Conservation (phyloP, 1,284 basidiomycete species). For the Sporisorium exsertum region DNA sequence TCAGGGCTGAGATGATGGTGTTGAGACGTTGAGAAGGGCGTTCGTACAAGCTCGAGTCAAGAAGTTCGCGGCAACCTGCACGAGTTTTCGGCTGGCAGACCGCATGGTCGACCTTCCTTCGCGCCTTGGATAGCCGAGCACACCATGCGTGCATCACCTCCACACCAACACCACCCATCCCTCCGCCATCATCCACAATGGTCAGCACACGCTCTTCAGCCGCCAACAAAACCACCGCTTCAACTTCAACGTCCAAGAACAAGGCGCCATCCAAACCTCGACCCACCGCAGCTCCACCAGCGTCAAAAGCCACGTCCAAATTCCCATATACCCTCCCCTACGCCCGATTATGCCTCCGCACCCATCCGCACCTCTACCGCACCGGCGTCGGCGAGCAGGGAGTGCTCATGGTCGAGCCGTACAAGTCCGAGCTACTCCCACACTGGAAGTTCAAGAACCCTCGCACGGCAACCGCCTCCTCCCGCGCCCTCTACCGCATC, state of each 20-base stretch:
- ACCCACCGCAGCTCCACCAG: not conserved
- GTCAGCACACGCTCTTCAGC: constrained; percentile 22
- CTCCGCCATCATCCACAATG: constrained; percentile 8
- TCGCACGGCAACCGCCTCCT: constrained; percentile 17
- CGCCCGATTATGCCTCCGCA: constrained; percentile 20
- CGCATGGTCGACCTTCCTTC: not conserved
- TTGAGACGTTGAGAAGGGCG: too few relatives aligned
- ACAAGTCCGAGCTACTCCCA: constrained; percentile 48
- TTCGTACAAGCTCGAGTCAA: too few relatives aligned
- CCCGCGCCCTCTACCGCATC: constrained; percentile 18
- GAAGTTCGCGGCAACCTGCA: constrained; percentile 1
- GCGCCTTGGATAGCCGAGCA: constrained; percentile 17
- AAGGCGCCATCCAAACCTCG: not conserved
- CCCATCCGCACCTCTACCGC: constrained; percentile 43
- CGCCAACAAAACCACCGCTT: not conserved
- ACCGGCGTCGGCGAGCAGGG: constrained; percentile 52
- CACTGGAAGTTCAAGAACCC: constrained; percentile 47
- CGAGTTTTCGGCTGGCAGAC: not conserved
- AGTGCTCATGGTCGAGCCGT: constrained; percentile 47
- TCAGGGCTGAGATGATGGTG: not conserved
- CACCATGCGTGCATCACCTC: constrained; percentile 18
- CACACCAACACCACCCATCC: constrained; percentile 32
- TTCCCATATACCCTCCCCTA: constrained; percentile 48
- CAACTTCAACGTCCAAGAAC: not conserved
- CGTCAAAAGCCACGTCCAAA: constrained; percentile 5